Conservation (phyloP, 768 basidiomycete genomes). For the Clitopilus passeckerianus region DNA sequence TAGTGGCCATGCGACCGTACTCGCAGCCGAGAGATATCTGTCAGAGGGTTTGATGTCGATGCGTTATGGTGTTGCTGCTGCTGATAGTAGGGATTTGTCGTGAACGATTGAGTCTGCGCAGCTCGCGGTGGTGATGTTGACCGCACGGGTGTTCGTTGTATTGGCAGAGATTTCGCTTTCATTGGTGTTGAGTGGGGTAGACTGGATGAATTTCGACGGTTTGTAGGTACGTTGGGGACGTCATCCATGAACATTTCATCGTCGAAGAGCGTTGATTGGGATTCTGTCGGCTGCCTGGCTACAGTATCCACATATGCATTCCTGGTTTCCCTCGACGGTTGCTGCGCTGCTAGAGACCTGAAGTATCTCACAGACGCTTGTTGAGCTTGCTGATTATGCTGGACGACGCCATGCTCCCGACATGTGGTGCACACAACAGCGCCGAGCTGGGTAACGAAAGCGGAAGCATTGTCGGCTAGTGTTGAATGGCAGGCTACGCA, state of each 20-base stretch:
- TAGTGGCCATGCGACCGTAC: conserved; percentile 69
- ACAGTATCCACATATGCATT: not conserved
- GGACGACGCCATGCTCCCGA: conserved; percentile 22
- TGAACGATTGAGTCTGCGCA: not conserved
- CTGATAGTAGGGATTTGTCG: conserved; percentile 5
- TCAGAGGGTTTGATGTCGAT: conserved; percentile 44
- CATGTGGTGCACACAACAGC: conserved; percentile 44
- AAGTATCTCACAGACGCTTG: not conserved
- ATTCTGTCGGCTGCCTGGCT: conserved; percentile 3
- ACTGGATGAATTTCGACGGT: conserved; percentile 13
- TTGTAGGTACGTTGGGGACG: conserved; percentile 5
- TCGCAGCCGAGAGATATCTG: conserved; percentile 75
- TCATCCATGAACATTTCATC: conserved; percentile 30
- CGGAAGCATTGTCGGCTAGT: conserved; percentile 27
- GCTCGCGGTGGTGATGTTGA: not conserved
- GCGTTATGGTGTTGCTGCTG: conserved; percentile 13
- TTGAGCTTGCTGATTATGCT: not conserved
- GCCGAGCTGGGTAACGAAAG: conserved; percentile 20
- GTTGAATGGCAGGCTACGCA: conserved; percentile 40
- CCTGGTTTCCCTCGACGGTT: conserved; percentile 14
- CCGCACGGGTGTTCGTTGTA: conserved; percentile 13
- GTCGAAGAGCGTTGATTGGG: conserved; percentile 16
- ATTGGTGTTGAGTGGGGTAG: conserved; percentile 14
- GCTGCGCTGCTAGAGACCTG: conserved; percentile 5
- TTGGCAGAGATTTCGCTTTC: conserved; percentile 17